Evolutionary conservation across 2,329 filamentous ascomycete genomes (phyloP).

Genomic region (Colletotrichum musicola): DNA sequence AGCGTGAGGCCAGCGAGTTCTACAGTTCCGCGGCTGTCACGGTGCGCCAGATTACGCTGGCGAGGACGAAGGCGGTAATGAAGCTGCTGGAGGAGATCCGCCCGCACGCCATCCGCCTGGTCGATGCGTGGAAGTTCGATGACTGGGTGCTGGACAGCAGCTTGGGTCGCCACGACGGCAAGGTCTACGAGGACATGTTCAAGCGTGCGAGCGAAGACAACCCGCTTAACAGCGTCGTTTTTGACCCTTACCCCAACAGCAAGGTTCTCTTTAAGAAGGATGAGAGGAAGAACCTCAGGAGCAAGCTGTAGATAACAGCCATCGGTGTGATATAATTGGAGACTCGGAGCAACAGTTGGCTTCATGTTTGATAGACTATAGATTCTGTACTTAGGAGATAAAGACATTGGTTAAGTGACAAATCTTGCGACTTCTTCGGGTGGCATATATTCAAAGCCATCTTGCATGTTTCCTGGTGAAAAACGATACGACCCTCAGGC

Average conservation of each 20-base stretch:
- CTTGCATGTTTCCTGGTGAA: too few relatives aligned
- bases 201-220: slow-evolving; percentile 78
- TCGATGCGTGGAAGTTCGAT: slow-evolving; percentile 81
- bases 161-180: slow-evolving; percentile 77
- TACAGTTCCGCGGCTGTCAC: slow-evolving; percentile 78
- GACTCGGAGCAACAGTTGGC: too few relatives aligned
- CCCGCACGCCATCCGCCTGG: slow-evolving; percentile 78
- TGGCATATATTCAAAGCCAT: too few relatives aligned
- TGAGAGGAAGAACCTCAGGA: slow-evolving; percentile 55
- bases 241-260: slow-evolving; percentile 78
- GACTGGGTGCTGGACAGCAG: slow-evolving; percentile 83
- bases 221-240: slow-evolving; percentile 77
- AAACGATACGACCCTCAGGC: too few relatives aligned
- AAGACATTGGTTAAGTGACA: too few relatives aligned
- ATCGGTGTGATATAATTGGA: too few relatives aligned
- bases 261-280: slow-evolving; percentile 72
- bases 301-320: slow-evolving; percentile 57
- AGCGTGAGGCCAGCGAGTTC: slow-evolving; percentile 78
- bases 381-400: too few relatives aligned
- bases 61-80: slow-evolving; percentile 84
- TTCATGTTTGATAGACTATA: too few relatives aligned
- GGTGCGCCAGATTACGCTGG: slow-evolving; percentile 78
- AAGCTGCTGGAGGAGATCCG: slow-evolving; percentile 78
- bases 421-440: too few relatives aligned
- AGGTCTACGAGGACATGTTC: slow-evolving; percentile 85